Evolutionary conservation across 768 basidiomycete species (phyloP).

Genomic region (Omphalotus guepiniiformis): DNA sequence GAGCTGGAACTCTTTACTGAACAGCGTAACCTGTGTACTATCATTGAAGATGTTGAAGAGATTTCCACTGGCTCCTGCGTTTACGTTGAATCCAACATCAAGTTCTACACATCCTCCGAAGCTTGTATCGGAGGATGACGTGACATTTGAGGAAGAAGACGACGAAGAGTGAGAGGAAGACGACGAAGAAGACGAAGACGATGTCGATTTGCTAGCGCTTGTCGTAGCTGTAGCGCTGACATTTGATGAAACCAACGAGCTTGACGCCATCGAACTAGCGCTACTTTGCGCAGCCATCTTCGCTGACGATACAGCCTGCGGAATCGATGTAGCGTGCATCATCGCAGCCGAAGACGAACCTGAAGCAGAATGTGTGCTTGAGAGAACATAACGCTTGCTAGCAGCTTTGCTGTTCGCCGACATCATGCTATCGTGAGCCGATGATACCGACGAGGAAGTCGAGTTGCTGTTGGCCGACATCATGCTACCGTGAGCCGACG

Average conservation of each 20-base stretch:
- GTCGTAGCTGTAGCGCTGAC: background rate
- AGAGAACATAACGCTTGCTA: background rate
- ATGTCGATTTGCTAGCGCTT: background rate
- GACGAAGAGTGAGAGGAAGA: background rate
- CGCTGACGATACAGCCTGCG: constrained; percentile 1
- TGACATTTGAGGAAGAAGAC: background rate
- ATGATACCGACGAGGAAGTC: background rate
- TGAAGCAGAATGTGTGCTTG: background rate
- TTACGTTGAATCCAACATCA: constrained; percentile 26
- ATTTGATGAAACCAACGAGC: no score
- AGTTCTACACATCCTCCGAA: constrained; percentile 32
- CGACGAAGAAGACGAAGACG: no score
- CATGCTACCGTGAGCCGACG: background rate
- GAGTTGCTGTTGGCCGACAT: background rate
- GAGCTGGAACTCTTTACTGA: constrained; percentile 28
- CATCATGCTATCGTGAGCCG: background rate
- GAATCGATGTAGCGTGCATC: constrained; percentile 3
- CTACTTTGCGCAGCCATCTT: background rate
- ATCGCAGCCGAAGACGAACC: background rate
- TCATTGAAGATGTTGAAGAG: constrained; percentile 29
- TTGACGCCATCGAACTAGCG: background rate
- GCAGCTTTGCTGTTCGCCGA: background rate
- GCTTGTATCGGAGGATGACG: constrained; percentile 10
- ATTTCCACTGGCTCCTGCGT: constrained; percentile 25
- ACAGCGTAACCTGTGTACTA: constrained; percentile 21